Conservation (phyloP, 78 protist species). For the Dictyostelium brefeldianum region DNA sequence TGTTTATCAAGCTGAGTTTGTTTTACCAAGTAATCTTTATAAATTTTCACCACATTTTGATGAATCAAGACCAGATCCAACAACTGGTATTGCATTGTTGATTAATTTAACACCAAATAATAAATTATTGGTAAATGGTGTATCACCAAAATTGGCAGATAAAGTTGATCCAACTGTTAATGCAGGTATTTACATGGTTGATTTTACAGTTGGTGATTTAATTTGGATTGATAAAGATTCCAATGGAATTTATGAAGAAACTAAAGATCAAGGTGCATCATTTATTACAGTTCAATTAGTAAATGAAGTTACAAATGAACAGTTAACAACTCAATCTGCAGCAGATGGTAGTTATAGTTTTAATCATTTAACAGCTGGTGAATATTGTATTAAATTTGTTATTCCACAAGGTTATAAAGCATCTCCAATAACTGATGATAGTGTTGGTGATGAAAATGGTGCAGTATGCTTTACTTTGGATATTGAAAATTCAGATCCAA, state of each 20-base stretch:
- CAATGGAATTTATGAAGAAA: slow-evolving; percentile 8
- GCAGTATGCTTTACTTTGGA: slow-evolving; percentile 4
- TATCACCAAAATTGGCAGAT: not conserved
- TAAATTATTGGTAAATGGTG: not conserved
- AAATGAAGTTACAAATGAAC: not conserved
- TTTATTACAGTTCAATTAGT: not conserved
- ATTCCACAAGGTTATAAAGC: slow-evolving; percentile 35
- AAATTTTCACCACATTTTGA: not conserved
- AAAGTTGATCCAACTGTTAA: slow-evolving; percentile 24
- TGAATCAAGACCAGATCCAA: not conserved
- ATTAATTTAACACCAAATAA: not conserved
- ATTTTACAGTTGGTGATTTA: slow-evolving; percentile 46
- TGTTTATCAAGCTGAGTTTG: slow-evolving; percentile 11
- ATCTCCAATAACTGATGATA: not conserved
- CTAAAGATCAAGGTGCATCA: not conserved
- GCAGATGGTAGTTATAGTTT: slow-evolving; percentile 25
- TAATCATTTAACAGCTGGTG: slow-evolving; percentile 11
- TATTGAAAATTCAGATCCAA: not conserved
- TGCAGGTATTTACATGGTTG: slow-evolving; percentile 36
- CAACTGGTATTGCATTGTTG: not conserved
- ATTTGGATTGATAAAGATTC: slow-evolving; percentile 22
- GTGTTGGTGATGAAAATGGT: slow-evolving; percentile 32
- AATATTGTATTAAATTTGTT: slow-evolving; percentile 19
- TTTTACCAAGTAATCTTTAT: not conserved
- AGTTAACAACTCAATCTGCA: not conserved